These are phyloP conservation scores for Phytophthora parvispora DNA, from an alignment of 352 stramenopile genomes.

Conservation along the genomic window DNA sequence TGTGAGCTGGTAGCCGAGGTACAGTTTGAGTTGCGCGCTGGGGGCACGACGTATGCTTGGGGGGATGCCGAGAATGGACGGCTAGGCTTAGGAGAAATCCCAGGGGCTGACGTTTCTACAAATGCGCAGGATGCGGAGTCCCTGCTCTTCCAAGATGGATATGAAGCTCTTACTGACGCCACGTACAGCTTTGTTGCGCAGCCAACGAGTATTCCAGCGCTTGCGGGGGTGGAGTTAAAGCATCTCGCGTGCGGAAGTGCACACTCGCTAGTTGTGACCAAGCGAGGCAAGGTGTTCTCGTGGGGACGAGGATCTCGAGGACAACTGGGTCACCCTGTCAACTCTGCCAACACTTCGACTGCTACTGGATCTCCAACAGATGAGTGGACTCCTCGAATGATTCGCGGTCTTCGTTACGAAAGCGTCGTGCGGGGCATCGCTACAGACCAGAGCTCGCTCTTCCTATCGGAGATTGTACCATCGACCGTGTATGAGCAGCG, in stretches of 20 bases:
- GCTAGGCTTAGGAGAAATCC: constrained; percentile 54
- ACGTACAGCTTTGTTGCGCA: constrained; percentile 63
- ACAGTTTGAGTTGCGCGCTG: constrained; percentile 51
- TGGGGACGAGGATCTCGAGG: constrained; percentile 66
- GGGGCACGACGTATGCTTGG: constrained; percentile 76
- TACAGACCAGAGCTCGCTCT: constrained; percentile 67
- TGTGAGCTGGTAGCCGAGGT: constrained; percentile 63
- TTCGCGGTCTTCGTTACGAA: constrained; percentile 64
- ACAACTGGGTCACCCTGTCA: constrained; percentile 47
- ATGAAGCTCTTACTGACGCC: constrained; percentile 77
- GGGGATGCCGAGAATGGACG: constrained; percentile 68
- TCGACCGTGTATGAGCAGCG: constrained; percentile 52
- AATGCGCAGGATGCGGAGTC: constrained; percentile 1
- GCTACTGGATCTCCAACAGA: constrained; percentile 27
- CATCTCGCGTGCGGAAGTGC: constrained; percentile 59
- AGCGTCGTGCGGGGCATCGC: constrained; percentile 54
- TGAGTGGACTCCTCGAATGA: constrained; percentile 49
- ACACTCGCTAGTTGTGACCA: constrained; percentile 69
- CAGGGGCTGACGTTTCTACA: background rate
- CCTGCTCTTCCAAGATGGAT: constrained; percentile 61
- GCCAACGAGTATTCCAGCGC: constrained; percentile 47
- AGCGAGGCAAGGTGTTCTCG: constrained; percentile 57
- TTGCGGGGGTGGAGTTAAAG: constrained; percentile 60
- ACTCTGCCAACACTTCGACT: background rate
- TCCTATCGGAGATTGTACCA: constrained; percentile 60